Evolutionary conservation across 2,329 filamentous ascomycete genomes (phyloP).

Genomic region (Zymoseptoria brevis): DNA sequence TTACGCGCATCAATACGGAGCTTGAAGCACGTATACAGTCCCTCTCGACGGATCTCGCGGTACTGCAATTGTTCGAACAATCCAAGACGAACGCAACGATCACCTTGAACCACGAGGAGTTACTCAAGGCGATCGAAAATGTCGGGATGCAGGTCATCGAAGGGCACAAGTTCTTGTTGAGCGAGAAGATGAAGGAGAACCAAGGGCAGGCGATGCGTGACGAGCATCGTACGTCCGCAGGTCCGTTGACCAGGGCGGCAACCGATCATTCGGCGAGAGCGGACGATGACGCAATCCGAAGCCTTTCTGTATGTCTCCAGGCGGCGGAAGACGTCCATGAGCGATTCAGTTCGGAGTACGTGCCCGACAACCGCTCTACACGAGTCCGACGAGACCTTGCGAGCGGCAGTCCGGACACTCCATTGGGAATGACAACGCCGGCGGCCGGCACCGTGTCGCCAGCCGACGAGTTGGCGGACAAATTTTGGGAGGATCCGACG

Average conservation of each 20-base stretch:
- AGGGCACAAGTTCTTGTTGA: slow-evolving; percentile 7
- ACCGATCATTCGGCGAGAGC: not conserved
- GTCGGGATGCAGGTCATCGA: slow-evolving; percentile 6
- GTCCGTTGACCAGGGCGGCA: not conserved
- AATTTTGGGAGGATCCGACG: not conserved
- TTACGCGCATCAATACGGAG: slow-evolving; percentile 14
- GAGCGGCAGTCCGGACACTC: slow-evolving; percentile 2
- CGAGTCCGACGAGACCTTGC: slow-evolving; percentile 3
- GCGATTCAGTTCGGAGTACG: slow-evolving; percentile 12
- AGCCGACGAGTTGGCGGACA: not conserved
- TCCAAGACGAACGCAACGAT: slow-evolving; percentile 7
- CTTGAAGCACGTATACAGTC: slow-evolving; percentile 17
- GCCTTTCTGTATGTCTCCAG: slow-evolving; percentile 8
- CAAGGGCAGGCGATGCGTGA: not conserved
- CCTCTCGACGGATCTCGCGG: slow-evolving; percentile 12
- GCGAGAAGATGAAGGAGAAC: not conserved
- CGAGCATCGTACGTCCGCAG: not conserved
- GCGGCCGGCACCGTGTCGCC: not conserved
- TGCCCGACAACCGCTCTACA: slow-evolving; percentile 12
- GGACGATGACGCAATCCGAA: slow-evolving; percentile 8
- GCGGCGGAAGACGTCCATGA: slow-evolving; percentile 16
- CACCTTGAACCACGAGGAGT: slow-evolving; percentile 8
- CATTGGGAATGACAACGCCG: not conserved
- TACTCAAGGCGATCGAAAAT: slow-evolving; percentile 4
- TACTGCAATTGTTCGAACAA: slow-evolving; percentile 17